Conservation (phyloP, 495 filamentous ascomycete genomes). For the Podospora fimiseda region DNA sequence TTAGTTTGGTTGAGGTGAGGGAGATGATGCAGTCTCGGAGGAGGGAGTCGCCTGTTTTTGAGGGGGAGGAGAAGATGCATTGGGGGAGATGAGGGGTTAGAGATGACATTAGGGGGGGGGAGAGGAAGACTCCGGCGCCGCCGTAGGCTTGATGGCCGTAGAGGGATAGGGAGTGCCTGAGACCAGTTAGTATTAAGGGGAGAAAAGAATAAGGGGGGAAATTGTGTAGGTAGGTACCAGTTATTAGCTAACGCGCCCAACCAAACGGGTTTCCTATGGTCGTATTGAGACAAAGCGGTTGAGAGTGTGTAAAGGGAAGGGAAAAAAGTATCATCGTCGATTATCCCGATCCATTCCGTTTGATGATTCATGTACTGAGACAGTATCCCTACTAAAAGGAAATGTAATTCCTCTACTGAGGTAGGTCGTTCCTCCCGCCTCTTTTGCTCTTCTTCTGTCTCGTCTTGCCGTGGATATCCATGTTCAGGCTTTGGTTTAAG, state of each 20-base stretch:
- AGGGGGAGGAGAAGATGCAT: slow-evolving; percentile 47
- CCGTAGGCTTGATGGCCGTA: slow-evolving; percentile 65
- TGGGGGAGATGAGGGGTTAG: slow-evolving; percentile 48
- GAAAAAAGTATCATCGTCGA: slow-evolving; percentile 73
- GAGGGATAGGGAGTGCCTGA: slow-evolving; percentile 47
- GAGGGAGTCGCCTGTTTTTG: slow-evolving; percentile 53
- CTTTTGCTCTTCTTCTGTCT: too few relatives aligned
- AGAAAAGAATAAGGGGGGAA: too few relatives aligned
- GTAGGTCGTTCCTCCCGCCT: too few relatives aligned
- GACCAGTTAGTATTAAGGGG: too few relatives aligned
- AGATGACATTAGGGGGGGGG: slow-evolving; percentile 49
- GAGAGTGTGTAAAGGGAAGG: slow-evolving; percentile 54
- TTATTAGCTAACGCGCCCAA: slow-evolving; percentile 61
- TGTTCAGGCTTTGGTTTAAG: not conserved
- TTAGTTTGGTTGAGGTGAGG: slow-evolving; percentile 50
- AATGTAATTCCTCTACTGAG: slow-evolving; percentile 55
- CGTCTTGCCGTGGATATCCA: too few relatives aligned
- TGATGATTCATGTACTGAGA: slow-evolving; percentile 44
- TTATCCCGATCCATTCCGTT: slow-evolving; percentile 58
- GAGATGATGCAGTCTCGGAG: slow-evolving; percentile 56
- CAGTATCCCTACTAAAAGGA: slow-evolving; percentile 54
- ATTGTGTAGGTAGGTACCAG: too few relatives aligned
- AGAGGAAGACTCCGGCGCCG: slow-evolving; percentile 63
- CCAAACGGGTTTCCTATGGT: slow-evolving; percentile 48
- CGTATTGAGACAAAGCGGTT: slow-evolving; percentile 36